Conservation (phyloP, 129 eudicot species). For the Calendula officinalis region DNA sequence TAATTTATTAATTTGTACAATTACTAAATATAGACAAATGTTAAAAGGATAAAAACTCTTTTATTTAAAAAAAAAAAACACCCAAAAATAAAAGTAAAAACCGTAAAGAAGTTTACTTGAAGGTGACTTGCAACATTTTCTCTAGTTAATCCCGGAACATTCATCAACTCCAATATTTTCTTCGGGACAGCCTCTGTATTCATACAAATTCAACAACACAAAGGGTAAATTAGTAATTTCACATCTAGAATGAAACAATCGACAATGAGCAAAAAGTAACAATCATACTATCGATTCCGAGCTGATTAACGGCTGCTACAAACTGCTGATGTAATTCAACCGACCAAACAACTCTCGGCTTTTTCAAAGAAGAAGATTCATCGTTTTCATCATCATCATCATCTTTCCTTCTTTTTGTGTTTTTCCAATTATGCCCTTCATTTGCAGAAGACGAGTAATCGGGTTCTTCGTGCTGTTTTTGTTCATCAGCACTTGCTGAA, state of each 20-base stretch:
- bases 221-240: constrained; percentile 17
- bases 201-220: constrained; percentile 4
- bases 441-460: constrained; percentile 35
- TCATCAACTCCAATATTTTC: constrained; percentile 96
- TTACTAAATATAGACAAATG: too few relatives aligned
- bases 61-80: too few relatives aligned
- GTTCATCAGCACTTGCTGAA: constrained; percentile 62
- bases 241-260: neutral
- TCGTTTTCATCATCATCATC: constrained; percentile 49
- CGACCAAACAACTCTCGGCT: constrained; percentile 70
- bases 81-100: neutral
- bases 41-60: too few relatives aligned
- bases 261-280: neutral
- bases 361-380: constrained; percentile 60
- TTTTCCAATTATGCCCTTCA: constrained; percentile 48
- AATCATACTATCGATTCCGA: constrained; percentile 58
- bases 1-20: too few relatives aligned
- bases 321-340: constrained; percentile 63
- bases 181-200: constrained; percentile 94
- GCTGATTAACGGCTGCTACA: constrained; percentile 64
- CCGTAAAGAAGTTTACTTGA: constrained; percentile 55
- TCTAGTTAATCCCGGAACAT: constrained; percentile 87
- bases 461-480: constrained; percentile 36
- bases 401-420: constrained; percentile 52
- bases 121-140: constrained; percentile 99